Conservation (phyloP, 2,329 filamentous ascomycete species). For the Phaeophleospora eucalypticola region DNA sequence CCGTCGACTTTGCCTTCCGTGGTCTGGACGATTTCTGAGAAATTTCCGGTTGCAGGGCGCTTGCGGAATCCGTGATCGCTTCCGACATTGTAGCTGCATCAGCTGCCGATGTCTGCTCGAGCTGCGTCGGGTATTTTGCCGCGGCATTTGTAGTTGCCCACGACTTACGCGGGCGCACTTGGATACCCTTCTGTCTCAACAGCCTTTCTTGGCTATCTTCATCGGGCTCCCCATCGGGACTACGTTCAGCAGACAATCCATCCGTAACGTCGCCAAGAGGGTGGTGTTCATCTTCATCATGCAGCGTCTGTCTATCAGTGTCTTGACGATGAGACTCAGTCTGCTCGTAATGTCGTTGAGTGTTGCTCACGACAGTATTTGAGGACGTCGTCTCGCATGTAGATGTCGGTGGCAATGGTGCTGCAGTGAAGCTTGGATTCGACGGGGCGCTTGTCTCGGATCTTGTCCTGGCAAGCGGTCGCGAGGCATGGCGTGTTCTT, state of each 20-base stretch:
- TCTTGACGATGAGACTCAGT: no score
- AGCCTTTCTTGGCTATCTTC: constrained; percentile 12
- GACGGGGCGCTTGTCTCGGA: neutral
- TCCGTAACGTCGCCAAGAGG: no score
- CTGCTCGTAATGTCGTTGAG: no score
- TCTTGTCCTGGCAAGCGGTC: neutral
- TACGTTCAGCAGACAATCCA: neutral
- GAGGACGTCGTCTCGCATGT: neutral
- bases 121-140: neutral
- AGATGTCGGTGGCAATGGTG: neutral
- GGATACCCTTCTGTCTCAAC: constrained; percentile 10
- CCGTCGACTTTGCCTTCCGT: constrained; percentile 13
- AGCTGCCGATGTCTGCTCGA: no score
- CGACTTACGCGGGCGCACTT: constrained; percentile 13
- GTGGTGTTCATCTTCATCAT: no score
- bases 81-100: no score
- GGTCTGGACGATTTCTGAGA: constrained; percentile 1
- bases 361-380: neutral
- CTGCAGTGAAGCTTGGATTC: neutral
- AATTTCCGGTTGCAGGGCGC: no score
- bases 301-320: no score
- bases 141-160: constrained; percentile 10
- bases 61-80: no score
- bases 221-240: neutral
- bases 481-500: constrained; percentile 1